Evolutionary conservation across 2,329 filamentous ascomycete species (phyloP).

Genomic region (Diaporthe sp.): DNA sequence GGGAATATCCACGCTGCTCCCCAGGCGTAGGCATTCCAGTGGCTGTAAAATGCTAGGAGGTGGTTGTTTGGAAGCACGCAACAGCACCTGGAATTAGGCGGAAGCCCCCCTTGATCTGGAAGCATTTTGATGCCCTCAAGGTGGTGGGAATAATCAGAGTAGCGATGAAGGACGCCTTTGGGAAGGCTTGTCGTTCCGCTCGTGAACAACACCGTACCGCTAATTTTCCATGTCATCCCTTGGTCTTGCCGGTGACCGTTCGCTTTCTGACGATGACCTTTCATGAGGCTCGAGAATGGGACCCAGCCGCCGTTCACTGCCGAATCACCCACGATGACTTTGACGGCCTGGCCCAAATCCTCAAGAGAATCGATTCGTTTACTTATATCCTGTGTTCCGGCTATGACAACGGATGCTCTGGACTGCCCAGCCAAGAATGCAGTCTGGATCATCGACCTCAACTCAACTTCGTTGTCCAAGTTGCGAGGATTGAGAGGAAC

Average conservation of each 20-base stretch:
- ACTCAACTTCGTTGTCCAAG: not conserved
- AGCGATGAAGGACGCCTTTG: conserved; percentile 3
- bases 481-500: conserved; percentile 8
- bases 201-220: conserved; percentile 7
- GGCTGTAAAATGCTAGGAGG: conserved; percentile 10
- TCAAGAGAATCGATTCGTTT: not conserved
- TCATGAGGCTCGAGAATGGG: not conserved
- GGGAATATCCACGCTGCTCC: conserved; percentile 14
- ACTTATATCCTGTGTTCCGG: not conserved
- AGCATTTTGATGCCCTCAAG: conserved; percentile 9
- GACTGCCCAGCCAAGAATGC: not conserved
- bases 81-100: not conserved
- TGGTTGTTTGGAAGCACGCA: conserved; percentile 7
- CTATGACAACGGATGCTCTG: not conserved
- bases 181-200: conserved; percentile 1
- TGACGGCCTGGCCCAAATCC: not conserved
- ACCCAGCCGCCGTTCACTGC: not conserved
- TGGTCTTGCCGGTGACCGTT: not conserved
- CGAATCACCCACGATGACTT: not conserved
- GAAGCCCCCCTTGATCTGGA: conserved; percentile 5
- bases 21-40: conserved; percentile 15
- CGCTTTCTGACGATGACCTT: not conserved
- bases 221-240: not conserved
- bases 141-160: conserved; percentile 10
- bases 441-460: conserved; percentile 15